Evolutionary conservation across 495 filamentous ascomycete species (phyloP).

Genomic region (Lasiosphaeris hirsuta): DNA sequence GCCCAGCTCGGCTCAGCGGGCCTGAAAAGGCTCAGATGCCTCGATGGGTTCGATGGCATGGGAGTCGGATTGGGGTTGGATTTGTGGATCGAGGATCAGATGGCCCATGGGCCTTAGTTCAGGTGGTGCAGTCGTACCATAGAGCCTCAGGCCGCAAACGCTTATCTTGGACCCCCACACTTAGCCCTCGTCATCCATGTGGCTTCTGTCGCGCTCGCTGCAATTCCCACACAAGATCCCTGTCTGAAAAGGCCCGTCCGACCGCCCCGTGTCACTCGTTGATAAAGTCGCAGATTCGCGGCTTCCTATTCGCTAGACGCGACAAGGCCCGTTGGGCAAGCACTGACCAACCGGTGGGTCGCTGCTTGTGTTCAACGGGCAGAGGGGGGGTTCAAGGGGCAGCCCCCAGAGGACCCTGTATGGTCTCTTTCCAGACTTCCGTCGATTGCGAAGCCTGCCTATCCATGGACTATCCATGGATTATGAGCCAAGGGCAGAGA

Average conservation of each 20-base stretch:
- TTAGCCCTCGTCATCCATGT: slow-evolving; percentile 27
- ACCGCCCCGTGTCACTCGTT: slow-evolving; percentile 24
- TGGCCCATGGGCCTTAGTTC: too few species aligned
- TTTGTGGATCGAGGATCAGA: too few species aligned
- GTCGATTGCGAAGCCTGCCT: too few species aligned
- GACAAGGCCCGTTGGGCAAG: slow-evolving; percentile 8
- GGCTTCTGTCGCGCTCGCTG: slow-evolving; percentile 19
- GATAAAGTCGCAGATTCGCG: slow-evolving; percentile 28
- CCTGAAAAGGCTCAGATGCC: slow-evolving; percentile 2
- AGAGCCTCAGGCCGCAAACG: slow-evolving; percentile 20
- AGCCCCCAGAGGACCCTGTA: too few species aligned
- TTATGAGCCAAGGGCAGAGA: too few species aligned
- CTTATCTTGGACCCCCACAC: slow-evolving; percentile 38
- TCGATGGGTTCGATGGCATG: slow-evolving; percentile 3
- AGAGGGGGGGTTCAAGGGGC: neutral
- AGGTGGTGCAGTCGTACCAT: neutral
- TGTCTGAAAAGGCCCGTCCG: slow-evolving; percentile 22
- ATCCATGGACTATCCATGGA: too few species aligned
- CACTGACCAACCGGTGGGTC: slow-evolving; percentile 9
- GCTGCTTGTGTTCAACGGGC: slow-evolving; percentile 5
- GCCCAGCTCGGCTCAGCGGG: slow-evolving; percentile 17
- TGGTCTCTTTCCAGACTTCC: too few species aligned
- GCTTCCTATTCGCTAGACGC: slow-evolving; percentile 17
- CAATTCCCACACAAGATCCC: slow-evolving; percentile 20
- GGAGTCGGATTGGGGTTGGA: neutral